A percentile compares a stretch with the other conserved stretches of the same genome.
These are phyloP conservation scores for Candida nanaspora DNA, from an alignment of 805 yeast species.

Conservation along the genomic window DNA sequence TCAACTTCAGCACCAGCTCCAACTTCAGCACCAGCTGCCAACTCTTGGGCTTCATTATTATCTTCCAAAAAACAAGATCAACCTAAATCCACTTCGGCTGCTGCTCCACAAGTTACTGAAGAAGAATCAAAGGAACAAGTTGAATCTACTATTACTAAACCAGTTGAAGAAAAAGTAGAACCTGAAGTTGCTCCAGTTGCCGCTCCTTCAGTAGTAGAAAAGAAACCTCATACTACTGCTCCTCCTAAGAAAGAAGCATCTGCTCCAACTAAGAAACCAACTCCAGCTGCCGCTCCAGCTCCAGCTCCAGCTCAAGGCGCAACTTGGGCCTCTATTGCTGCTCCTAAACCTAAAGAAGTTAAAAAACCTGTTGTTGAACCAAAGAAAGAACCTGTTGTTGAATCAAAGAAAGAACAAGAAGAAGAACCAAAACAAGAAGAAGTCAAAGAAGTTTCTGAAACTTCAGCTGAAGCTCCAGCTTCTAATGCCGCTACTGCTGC, in stretches of 20 bases:
- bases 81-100: not conserved
- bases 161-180: not conserved
- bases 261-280: not conserved
- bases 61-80: conserved; percentile 5
- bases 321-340: conserved; percentile 19
- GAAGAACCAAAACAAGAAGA: conserved; percentile 11
- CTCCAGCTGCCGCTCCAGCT: conserved; percentile 11
- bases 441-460: conserved; percentile 5
- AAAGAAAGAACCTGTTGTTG: conserved; percentile 9
- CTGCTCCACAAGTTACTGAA: not conserved
- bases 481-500: conserved; percentile 5
- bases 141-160: not conserved
- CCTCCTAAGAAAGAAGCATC: conserved; percentile 1
- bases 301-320: conserved; percentile 10
- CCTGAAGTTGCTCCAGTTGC: not conserved
- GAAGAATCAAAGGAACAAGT: conserved; percentile 1
- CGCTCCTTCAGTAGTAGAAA: not conserved
- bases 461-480: conserved; percentile 6
- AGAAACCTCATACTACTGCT: not conserved
- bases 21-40: conserved; percentile 1
- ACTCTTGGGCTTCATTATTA: not conserved
- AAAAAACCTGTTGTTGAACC: conserved; percentile 14
- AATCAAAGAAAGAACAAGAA: no score
- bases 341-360: conserved; percentile 16
- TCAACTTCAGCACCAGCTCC: conserved; percentile 3